Evolutionary conservation across 305 asterid species (phyloP).

Genomic region (Withania somnifera): DNA sequence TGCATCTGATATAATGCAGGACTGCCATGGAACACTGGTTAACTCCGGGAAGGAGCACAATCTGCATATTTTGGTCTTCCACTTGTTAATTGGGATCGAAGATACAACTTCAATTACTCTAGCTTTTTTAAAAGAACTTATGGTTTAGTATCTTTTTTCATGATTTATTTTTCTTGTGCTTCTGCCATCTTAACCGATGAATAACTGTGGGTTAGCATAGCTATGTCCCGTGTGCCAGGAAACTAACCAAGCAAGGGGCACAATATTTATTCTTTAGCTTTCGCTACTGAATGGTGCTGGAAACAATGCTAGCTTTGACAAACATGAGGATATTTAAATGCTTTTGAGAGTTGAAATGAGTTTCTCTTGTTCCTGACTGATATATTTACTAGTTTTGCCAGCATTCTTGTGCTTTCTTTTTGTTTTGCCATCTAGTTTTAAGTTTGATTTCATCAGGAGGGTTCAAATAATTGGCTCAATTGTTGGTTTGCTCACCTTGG

Average conservation of each 20-base stretch:
- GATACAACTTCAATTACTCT: background rate
- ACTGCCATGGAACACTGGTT: background rate
- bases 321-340: background rate
- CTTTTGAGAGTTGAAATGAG: background rate
- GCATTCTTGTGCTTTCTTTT: background rate
- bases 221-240: background rate
- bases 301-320: background rate
- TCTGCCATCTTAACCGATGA: background rate
- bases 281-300: background rate
- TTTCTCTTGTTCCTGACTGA: background rate
- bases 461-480: background rate
- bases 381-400: background rate
- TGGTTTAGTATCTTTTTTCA: background rate
- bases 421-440: background rate
- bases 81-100: background rate
- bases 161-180: background rate
- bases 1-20: background rate
- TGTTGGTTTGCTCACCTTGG: background rate
- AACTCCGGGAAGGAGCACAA: background rate
- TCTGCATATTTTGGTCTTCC: background rate
- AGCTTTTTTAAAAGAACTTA: background rate
- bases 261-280: background rate
- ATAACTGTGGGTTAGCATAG: background rate
- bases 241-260: background rate
- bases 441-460: background rate